phyloP scores from a whole-genome alignment of 208 protist genomes.

The Acanthamoeba castellanii region DNA sequence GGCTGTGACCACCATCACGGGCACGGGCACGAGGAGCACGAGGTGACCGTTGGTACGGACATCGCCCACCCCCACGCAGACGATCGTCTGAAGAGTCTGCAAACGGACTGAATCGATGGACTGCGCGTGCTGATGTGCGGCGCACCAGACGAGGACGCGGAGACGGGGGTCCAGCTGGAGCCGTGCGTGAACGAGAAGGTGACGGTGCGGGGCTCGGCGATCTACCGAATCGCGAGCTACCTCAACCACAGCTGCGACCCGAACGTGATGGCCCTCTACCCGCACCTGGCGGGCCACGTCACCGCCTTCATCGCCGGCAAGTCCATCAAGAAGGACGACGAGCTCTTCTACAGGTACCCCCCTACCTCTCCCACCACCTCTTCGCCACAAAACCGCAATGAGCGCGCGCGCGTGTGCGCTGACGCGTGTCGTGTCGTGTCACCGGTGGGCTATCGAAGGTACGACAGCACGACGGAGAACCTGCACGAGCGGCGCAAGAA shows the following conservation, averaged over 20 bases:
- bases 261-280: constrained; percentile 64
- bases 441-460: neutral
- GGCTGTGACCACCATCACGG: neutral
- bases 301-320: constrained; percentile 47
- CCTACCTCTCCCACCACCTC: neutral
- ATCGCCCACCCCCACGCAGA: neutral
- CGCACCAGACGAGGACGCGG: constrained; percentile 25
- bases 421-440: neutral
- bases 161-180: constrained; percentile 54
- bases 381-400: too few relatives aligned
- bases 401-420: neutral
- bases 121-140: neutral
- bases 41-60: neutral
- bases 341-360: constrained; percentile 68
- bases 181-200: constrained; percentile 62
- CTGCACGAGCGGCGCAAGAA: constrained; percentile 57
- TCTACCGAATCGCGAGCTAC: constrained; percentile 67
- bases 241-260: constrained; percentile 73
- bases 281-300: constrained; percentile 24
- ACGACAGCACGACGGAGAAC: constrained; percentile 67
- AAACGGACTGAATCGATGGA: too few relatives aligned
- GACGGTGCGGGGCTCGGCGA: constrained; percentile 29
- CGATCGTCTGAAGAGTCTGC: too few relatives aligned
- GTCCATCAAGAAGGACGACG: constrained; percentile 70
- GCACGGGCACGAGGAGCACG: neutral